Percentiles rank a stretch among this genome's conserved stretches.
These are phyloP conservation scores for Achaetomiella virescens DNA, from an alignment of 495 filamentous ascomycete species.

Conservation along the genomic window DNA sequence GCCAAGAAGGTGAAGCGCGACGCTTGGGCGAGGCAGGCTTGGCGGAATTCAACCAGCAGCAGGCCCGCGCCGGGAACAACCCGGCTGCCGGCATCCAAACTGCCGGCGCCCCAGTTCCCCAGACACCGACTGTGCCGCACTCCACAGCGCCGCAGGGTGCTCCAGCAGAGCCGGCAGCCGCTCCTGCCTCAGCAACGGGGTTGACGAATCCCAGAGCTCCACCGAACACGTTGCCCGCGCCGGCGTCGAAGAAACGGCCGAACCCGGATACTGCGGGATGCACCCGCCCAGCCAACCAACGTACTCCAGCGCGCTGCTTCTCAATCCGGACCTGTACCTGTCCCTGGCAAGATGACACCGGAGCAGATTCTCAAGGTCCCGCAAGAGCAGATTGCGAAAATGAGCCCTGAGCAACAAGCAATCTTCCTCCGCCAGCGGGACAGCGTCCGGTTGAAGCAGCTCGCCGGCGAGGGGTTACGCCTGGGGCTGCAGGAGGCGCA, in stretches of 20 bases:
- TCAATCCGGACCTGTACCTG: conserved; percentile 13
- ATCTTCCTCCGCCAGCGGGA: conserved; percentile 35
- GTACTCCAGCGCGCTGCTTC: conserved; percentile 29
- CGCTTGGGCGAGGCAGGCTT: background rate
- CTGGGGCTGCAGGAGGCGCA: conserved; percentile 22
- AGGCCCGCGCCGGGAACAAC: background rate
- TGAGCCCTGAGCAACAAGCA: conserved; percentile 46
- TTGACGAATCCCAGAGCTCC: background rate
- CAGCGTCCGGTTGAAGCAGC: conserved; percentile 27
- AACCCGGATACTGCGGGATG: conserved; percentile 59
- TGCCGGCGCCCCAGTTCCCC: background rate
- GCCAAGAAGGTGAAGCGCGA: conserved; percentile 1
- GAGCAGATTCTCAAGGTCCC: conserved; percentile 3
- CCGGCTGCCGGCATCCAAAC: background rate
- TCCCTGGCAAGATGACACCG: background rate
- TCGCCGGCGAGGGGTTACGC: conserved; percentile 28
- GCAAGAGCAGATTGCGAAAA: conserved; percentile 46
- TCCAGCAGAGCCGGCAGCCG: background rate
- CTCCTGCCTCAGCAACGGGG: background rate
- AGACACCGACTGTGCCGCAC: background rate
- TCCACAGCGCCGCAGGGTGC: background rate
- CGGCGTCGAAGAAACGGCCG: conserved; percentile 43
- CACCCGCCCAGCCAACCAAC: conserved; percentile 39
- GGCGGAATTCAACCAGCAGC: background rate
- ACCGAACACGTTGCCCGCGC: conserved; percentile 20